Percentiles rank a stretch among this genome's conserved stretches.
phyloP scores from a whole-genome alignment of 371 early-diverging fungal genomes.

The Gilbertella persicaria region DNA sequence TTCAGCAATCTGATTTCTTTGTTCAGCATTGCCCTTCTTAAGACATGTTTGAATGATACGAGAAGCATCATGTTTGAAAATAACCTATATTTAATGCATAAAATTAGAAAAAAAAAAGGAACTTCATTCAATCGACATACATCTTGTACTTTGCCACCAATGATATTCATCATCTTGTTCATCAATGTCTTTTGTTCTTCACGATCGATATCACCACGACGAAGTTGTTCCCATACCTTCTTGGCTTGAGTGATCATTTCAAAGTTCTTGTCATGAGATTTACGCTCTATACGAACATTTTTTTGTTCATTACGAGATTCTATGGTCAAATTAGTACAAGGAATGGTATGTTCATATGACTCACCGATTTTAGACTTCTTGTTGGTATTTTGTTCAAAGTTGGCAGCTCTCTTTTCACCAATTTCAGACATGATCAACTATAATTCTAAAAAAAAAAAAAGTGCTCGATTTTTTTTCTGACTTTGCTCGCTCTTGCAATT shows the following conservation, averaged over 20 bases:
- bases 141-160: constrained; percentile 84
- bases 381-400: constrained; percentile 14
- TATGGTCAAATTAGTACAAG: constrained; percentile 7
- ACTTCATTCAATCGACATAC: constrained; percentile 30
- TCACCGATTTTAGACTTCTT: constrained; percentile 33
- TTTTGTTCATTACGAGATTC: constrained; percentile 51
- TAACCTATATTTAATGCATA: constrained; percentile 67
- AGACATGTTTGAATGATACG: constrained; percentile 91
- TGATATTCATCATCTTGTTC: constrained; percentile 77
- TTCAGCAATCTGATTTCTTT: constrained; percentile 78
- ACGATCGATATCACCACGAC: constrained; percentile 70
- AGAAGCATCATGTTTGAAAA: constrained; percentile 96
- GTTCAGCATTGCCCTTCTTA: constrained; percentile 82
- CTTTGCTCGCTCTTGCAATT: background rate
- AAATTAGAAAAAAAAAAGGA: constrained; percentile 2
- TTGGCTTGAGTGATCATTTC: constrained; percentile 76
- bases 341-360: no score
- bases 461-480: background rate
- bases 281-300: constrained; percentile 65
- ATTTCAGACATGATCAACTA: constrained; percentile 25
- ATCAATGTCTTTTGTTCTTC: constrained; percentile 69
- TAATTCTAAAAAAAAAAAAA: background rate
- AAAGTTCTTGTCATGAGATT: constrained; percentile 69
- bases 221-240: constrained; percentile 86
- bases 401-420: constrained; percentile 25